Evolutionary conservation across 805 yeast species (phyloP).

Genomic region (Priceomyces medius): DNA sequence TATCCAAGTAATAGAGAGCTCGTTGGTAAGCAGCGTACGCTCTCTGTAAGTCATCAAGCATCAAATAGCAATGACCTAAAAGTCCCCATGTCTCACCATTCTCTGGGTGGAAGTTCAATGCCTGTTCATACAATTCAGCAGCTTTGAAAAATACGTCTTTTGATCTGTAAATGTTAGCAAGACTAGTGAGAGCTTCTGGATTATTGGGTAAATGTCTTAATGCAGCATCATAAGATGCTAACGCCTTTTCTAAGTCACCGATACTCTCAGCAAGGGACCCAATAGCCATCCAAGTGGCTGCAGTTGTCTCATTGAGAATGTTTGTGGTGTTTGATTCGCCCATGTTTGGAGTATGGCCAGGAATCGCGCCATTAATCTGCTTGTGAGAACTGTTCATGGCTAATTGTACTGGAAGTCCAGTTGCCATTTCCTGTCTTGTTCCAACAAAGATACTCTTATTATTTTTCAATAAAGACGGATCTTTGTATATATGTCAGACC

Average conservation of each 20-base stretch:
- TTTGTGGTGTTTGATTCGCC: slow-evolving; percentile 14
- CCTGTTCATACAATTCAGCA: slow-evolving; percentile 88
- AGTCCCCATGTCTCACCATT: slow-evolving; percentile 98
- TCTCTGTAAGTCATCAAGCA: slow-evolving; percentile 93
- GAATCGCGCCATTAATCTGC: slow-evolving; percentile 13
- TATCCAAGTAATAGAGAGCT: slow-evolving; percentile 85
- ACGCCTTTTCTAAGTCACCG: slow-evolving; percentile 87
- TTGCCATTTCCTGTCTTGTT: too few species aligned
- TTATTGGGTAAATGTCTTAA: slow-evolving; percentile 83
- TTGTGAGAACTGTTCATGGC: slow-evolving; percentile 13
- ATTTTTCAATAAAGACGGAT: too few species aligned
- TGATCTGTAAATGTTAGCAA: slow-evolving; percentile 86
- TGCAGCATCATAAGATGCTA: slow-evolving; percentile 84
- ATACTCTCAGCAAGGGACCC: slow-evolving; percentile 87
- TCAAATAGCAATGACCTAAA: slow-evolving; percentile 91
- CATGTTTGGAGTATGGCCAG: slow-evolving; percentile 13
- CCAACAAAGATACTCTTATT: too few species aligned
- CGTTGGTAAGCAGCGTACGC: slow-evolving; percentile 97
- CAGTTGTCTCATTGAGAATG: slow-evolving; percentile 51
- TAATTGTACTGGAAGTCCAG: slow-evolving; percentile 23
- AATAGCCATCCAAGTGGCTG: slow-evolving; percentile 85
- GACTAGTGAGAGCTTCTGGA: slow-evolving; percentile 77
- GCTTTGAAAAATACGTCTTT: slow-evolving; percentile 92
- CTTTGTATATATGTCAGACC: too few species aligned
- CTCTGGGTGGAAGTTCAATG: slow-evolving; percentile 75